Conservation (phyloP, 106 monocot species). For the Dendrobium nobile region DNA sequence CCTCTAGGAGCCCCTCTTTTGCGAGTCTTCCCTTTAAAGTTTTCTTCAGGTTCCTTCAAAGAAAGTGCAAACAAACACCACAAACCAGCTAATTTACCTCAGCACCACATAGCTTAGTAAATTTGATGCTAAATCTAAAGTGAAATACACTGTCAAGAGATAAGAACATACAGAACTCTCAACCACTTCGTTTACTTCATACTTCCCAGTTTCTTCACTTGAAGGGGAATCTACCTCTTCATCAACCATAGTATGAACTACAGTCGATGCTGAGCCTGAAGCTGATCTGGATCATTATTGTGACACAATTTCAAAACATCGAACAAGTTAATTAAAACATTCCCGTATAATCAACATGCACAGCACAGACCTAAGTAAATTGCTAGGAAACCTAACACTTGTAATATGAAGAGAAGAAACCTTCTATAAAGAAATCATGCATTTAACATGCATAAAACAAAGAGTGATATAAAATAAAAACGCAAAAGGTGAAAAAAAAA, state of each 20-base stretch:
- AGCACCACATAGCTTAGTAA: neutral
- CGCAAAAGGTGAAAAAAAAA: neutral
- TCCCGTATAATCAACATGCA: neutral
- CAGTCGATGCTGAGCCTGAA: conserved; percentile 45
- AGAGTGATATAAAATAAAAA: neutral
- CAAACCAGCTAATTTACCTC: neutral
- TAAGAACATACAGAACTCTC: conserved; percentile 64
- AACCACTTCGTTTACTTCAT: conserved; percentile 49
- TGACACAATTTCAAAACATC: neutral
- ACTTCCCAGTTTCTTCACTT: conserved; percentile 70
- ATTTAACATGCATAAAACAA: neutral
- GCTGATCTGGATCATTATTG: conserved; percentile 33
- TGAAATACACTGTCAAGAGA: neutral
- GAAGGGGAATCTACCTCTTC: conserved; percentile 69
- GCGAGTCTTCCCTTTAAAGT: conserved; percentile 31
- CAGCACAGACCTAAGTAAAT: neutral
- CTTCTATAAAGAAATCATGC: neutral
- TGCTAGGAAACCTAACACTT: neutral
- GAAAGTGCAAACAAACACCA: neutral
- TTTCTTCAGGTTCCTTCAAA: conserved; percentile 76
- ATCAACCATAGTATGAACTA: conserved; percentile 36
- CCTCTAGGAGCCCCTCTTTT: conserved; percentile 68
- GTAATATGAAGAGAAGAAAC: neutral
- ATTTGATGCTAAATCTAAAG: neutral
- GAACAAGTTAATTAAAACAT: neutral